Evolutionary conservation across 2,329 filamentous ascomycete genomes (phyloP).

Genomic region (Ploettnerulaceae sp.): DNA sequence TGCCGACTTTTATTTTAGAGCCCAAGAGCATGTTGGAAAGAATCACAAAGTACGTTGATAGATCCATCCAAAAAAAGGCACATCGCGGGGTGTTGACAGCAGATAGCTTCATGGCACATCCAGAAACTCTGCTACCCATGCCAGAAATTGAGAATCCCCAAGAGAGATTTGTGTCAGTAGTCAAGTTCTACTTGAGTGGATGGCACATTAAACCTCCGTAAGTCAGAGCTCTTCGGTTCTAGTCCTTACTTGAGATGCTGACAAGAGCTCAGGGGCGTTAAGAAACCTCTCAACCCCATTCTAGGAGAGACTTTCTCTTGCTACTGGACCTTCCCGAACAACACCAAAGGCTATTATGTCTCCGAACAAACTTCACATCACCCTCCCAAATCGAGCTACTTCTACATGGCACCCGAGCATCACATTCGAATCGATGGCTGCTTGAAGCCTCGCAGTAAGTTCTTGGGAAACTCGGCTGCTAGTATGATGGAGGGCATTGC

Average conservation of each 20-base stretch:
- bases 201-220: constrained; percentile 99
- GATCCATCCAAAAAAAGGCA: not conserved
- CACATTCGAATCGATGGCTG: constrained; percentile 93
- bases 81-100: not conserved
- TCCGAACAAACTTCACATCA: constrained; percentile 97
- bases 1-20: constrained; percentile 97
- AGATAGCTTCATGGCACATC: constrained; percentile 95
- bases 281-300: constrained; percentile 96
- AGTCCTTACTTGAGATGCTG: not conserved
- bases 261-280: constrained; percentile 66
- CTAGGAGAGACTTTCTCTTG: constrained; percentile 92
- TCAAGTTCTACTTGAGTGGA: constrained; percentile 96
- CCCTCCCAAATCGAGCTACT: constrained; percentile 97
- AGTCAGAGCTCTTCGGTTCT: constrained; percentile 37
- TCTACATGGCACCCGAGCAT: constrained; percentile 94
- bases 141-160: constrained; percentile 82
- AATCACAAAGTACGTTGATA: constrained; percentile 79
- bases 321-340: constrained; percentile 88
- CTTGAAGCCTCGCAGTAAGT: constrained; percentile 89
- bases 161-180: constrained; percentile 85
- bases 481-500: constrained; percentile 98
- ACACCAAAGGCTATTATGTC: constrained; percentile 89
- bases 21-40: constrained; percentile 96
- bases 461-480: constrained; percentile 93
- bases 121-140: constrained; percentile 88